Percentiles rank a stretch among this genome's conserved stretches.
Evolutionary conservation across 441 rosid genomes (phyloP).

Genomic region (Erodium chrysanthum): DNA sequence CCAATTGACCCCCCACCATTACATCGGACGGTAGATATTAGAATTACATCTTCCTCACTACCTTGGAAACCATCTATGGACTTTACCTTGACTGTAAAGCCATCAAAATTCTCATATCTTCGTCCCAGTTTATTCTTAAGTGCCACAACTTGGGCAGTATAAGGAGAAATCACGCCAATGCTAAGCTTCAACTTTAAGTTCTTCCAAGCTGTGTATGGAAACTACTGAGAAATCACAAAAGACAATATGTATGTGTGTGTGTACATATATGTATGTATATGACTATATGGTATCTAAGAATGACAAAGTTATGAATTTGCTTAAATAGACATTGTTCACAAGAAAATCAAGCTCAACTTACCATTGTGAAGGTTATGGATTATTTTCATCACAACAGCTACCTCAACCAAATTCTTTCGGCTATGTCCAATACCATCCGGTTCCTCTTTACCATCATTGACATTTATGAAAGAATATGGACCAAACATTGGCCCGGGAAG

Average conservation of each 20-base stretch:
- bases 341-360: background rate
- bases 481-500: slow-evolving; percentile 13
- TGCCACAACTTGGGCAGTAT: slow-evolving; percentile 28
- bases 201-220: slow-evolving; percentile 22
- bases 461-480: slow-evolving; percentile 14
- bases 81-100: slow-evolving; percentile 25
- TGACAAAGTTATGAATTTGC: background rate
- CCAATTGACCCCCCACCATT: slow-evolving; percentile 21
- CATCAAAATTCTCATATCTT: slow-evolving; percentile 12
- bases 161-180: slow-evolving; percentile 34
- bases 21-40: slow-evolving; percentile 30
- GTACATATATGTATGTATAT: background rate
- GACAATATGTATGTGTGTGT: background rate
- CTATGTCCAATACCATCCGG: slow-evolving; percentile 7
- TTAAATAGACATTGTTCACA: background rate
- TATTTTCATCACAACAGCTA: slow-evolving; percentile 14
- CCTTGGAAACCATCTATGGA: slow-evolving; percentile 37
- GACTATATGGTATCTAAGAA: background rate
- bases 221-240: background rate
- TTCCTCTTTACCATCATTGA: slow-evolving; percentile 13
- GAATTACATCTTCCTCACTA: slow-evolving; percentile 32
- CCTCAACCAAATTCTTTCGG: slow-evolving; percentile 7
- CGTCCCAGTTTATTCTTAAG: slow-evolving; percentile 24
- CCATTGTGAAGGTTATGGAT: slow-evolving; percentile 1
- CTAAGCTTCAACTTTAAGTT: slow-evolving; percentile 19